Base-by-base conservation (phyloP, 2,329 filamentous ascomycete species). In the Phialophora chinensis region DNA sequence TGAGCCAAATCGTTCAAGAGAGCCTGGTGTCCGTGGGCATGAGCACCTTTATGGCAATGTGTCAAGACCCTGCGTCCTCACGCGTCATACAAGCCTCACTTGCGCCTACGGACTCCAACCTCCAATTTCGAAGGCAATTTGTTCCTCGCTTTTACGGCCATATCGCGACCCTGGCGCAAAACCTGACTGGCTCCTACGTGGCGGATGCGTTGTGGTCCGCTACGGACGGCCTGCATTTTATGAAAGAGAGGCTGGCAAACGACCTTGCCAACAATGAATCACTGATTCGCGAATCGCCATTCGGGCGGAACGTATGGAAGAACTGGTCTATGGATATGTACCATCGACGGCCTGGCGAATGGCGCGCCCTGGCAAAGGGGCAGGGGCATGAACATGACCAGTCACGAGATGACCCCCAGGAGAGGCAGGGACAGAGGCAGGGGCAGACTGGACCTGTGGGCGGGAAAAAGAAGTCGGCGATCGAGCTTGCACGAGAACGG, bases 321-420 rank as follows among this genome's bases (percentile, higher is more conserved):
- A 91, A 91, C 73, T 92, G 90, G 89, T 85, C 83, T 42, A 89
- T 91, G 85, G 90, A 92, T 76, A 77, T 90, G 5, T 91, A 89
- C 77, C 89, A 88, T 74, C 81, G 88, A 31, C 80, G 84, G 60
- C 80, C 86, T 49, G 81, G 79, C 5, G 88, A 90, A 63, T 92
- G 90, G 90, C 82, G 88, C 65, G 81, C 81, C 64, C 83, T 86
- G 71, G 85, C 85, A 11, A 88, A 88, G 56, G 85, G 85, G 78
- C 55, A 64, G 61, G 71, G 85, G 78, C 55, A 64, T 60, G 71
- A 73, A 64, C 66, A 75, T 57, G 62, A 64, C 29, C 66, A 68
- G 11, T n/a, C 60, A n/a, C 27, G 20, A 12, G 60, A 23, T 49
- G 58, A 2, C 6, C 31, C 53, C 11, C 25, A 23, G 54, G 52